phyloP scores from a whole-genome alignment of 208 protist species.

The Leishmania arabica region DNA sequence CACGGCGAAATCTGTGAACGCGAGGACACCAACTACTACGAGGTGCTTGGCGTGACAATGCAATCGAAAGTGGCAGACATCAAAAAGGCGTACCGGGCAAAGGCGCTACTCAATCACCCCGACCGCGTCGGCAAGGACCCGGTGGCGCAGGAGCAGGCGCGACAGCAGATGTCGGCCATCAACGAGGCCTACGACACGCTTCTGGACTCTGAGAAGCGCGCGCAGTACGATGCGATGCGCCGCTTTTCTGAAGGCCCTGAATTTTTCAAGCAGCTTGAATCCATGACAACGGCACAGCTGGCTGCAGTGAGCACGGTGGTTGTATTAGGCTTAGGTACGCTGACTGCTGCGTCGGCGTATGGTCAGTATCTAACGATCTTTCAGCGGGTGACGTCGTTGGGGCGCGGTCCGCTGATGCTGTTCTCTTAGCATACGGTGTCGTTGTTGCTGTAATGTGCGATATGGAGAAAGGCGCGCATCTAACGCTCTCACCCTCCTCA shows the following conservation, averaged over 20 bases:
- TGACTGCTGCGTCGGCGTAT: slow-evolving; percentile 31
- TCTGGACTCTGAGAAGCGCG: slow-evolving; percentile 49
- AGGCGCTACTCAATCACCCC: slow-evolving; percentile 71
- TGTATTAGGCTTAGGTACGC: slow-evolving; percentile 23
- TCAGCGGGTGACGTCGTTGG: slow-evolving; percentile 34
- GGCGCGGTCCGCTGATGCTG: slow-evolving; percentile 17
- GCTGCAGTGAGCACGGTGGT: slow-evolving; percentile 23
- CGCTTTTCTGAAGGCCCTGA: slow-evolving; percentile 25
- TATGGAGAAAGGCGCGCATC: not conserved
- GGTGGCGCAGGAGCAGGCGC: slow-evolving; percentile 43
- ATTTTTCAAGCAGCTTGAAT: slow-evolving; percentile 45
- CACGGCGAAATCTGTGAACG: not conserved
- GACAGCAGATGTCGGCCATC: slow-evolving; percentile 72
- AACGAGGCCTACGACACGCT: slow-evolving; percentile 87
- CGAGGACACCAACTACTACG: slow-evolving; percentile 44
- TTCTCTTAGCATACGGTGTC: slow-evolving; percentile 1
- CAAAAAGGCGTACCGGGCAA: slow-evolving; percentile 64
- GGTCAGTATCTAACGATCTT: slow-evolving; percentile 56
- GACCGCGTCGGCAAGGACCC: slow-evolving; percentile 53
- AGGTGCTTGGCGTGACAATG: slow-evolving; percentile 54
- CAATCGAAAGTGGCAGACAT: slow-evolving; percentile 60
- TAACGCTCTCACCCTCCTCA: not conserved
- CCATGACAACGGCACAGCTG: slow-evolving; percentile 32
- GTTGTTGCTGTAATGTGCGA: not conserved
- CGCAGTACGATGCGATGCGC: slow-evolving; percentile 63